A percentile compares a stretch with the other conserved stretches of the same genome.
phyloP scores from a whole-genome alignment of 495 filamentous ascomycete species.

The Talaromyces liani region DNA sequence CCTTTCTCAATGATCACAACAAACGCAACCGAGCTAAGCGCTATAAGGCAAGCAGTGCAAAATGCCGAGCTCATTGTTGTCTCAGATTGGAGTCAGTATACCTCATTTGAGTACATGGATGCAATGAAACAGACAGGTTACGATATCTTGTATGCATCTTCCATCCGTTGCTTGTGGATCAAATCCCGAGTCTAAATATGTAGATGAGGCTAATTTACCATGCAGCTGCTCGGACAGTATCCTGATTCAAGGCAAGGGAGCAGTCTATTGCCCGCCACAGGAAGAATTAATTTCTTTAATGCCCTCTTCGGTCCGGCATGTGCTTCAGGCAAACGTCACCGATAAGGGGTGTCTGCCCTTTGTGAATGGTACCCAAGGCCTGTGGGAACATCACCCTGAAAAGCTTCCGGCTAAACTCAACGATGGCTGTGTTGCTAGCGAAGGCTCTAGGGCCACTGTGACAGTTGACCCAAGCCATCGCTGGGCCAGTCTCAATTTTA shows the following conservation, averaged over 20 bases:
- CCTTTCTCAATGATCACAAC: slow-evolving; percentile 42
- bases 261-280: slow-evolving; percentile 36
- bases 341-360: slow-evolving; percentile 38
- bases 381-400: slow-evolving; percentile 22
- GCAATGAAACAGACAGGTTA: slow-evolving; percentile 11
- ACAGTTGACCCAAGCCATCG: slow-evolving; percentile 22
- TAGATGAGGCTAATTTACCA: background rate
- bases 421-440: slow-evolving; percentile 33
- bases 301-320: slow-evolving; percentile 20
- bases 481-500: slow-evolving; percentile 44
- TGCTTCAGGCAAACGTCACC: slow-evolving; percentile 29
- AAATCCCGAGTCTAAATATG: background rate
- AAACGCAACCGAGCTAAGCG: slow-evolving; percentile 25
- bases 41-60: slow-evolving; percentile 38
- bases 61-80: slow-evolving; percentile 39
- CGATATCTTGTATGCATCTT: slow-evolving; percentile 4
- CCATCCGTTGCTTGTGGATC: background rate
- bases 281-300: slow-evolving; percentile 29
- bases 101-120: slow-evolving; percentile 36
- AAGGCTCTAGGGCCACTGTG: slow-evolving; percentile 26
- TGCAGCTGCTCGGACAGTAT: slow-evolving; percentile 38
- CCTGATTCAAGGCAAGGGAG: slow-evolving; percentile 48
- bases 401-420: slow-evolving; percentile 29
- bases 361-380: slow-evolving; percentile 22
- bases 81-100: slow-evolving; percentile 48